These are phyloP conservation scores for Picea abies DNA, from an alignment of 83 land plant species.

Conservation along the genomic window DNA sequence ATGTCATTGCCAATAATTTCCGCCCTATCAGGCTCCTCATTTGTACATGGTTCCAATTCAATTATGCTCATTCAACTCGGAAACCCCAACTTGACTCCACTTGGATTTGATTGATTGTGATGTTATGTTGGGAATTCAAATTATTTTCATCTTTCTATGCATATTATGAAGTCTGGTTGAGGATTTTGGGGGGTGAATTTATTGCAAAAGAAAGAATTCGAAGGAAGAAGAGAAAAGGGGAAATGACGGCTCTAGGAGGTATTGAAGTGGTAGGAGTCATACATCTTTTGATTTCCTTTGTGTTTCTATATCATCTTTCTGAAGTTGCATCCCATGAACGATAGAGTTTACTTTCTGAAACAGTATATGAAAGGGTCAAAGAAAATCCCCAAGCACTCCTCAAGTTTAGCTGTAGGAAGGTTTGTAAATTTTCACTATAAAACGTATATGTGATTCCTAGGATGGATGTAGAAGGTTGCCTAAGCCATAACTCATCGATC, in stretches of 20 bases:
- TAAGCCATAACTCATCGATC: slow-evolving; percentile 54
- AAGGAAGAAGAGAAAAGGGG: no score
- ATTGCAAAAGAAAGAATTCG: no score
- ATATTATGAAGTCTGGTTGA: no score
- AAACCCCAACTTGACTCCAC: no score
- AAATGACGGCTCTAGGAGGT: slow-evolving; percentile 27
- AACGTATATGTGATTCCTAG: slow-evolving; percentile 43
- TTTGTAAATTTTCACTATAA: slow-evolving; percentile 41
- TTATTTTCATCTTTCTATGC: no score
- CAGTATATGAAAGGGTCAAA: slow-evolving; percentile 47
- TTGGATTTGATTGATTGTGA: no score
- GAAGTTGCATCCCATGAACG: slow-evolving; percentile 55
- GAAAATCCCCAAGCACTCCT: background rate
- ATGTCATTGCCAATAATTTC: no score
- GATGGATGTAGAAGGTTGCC: slow-evolving; percentile 59
- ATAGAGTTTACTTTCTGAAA: slow-evolving; percentile 59
- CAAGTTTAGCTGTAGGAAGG: background rate
- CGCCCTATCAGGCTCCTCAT: no score
- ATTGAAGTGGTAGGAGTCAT: slow-evolving; percentile 36
- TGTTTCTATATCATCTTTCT: slow-evolving; percentile 46
- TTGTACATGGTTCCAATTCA: no score
- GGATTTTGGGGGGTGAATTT: no score
- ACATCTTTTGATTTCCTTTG: slow-evolving; percentile 36
- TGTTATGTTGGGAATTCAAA: no score
- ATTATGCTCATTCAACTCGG: no score